Evolutionary conservation across 2,329 filamentous ascomycete genomes (phyloP).

Genomic region (Fusarium luffae): DNA sequence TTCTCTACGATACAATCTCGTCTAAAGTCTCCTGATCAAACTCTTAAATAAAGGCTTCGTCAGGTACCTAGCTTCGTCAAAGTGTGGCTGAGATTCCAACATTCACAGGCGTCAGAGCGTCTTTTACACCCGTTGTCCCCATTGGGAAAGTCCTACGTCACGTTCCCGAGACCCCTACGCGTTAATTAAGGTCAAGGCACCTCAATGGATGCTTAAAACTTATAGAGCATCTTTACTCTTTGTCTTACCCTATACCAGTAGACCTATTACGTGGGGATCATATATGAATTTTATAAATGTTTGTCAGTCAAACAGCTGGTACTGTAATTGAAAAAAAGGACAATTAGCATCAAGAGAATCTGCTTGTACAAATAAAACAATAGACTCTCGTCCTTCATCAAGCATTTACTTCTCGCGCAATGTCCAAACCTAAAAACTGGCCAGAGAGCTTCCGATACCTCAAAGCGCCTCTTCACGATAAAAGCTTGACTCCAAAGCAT

Average conservation of each 20-base stretch:
- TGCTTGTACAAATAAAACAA: background rate
- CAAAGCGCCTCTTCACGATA: slow-evolving; percentile 59
- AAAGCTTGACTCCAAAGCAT: slow-evolving; percentile 57
- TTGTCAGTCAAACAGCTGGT: background rate
- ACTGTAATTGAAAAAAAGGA: background rate
- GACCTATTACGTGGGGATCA: background rate
- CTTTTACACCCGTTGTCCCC: slow-evolving; percentile 8
- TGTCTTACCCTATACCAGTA: background rate
- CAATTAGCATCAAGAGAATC: background rate
- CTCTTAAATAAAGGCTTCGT: background rate
- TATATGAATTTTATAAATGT: background rate
- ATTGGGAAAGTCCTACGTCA: slow-evolving; percentile 33
- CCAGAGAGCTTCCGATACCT: slow-evolving; percentile 65
- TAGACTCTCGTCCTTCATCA: background rate
- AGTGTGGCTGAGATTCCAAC: slow-evolving; percentile 27
- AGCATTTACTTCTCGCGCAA: slow-evolving; percentile 14
- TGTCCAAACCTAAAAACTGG: slow-evolving; percentile 67
- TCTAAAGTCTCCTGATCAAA: background rate
- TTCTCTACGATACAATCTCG: background rate
- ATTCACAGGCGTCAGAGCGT: slow-evolving; percentile 14
- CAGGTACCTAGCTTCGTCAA: background rate
- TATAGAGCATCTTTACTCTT: background rate
- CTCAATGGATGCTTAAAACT: background rate
- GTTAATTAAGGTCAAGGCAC: slow-evolving; percentile 11
- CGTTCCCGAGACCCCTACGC: slow-evolving; percentile 21